These are phyloP conservation scores for Cordyceps tenuipes DNA, from an alignment of 2,329 filamentous ascomycete species.

Conservation along the genomic window DNA sequence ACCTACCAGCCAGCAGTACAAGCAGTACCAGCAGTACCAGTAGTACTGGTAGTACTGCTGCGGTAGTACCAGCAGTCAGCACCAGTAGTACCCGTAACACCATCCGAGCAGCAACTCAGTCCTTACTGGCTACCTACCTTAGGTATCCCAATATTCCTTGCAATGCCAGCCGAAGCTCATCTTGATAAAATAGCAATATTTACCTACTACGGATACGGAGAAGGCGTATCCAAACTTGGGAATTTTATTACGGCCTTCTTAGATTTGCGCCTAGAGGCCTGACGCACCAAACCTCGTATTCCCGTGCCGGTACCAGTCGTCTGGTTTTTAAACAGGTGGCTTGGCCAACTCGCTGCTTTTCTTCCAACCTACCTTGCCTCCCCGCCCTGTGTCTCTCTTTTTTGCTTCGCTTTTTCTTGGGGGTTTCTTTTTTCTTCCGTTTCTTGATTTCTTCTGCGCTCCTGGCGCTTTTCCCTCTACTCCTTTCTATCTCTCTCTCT, in stretches of 20 bases:
- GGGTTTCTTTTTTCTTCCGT: not conserved
- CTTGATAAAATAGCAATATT: too few relatives aligned
- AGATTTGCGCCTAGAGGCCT: not conserved
- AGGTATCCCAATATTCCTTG: too few relatives aligned
- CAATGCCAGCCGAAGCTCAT: too few relatives aligned
- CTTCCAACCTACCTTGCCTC: not conserved
- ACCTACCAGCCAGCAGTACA: too few relatives aligned
- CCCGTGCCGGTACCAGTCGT: not conserved
- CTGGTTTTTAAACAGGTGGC: conserved; percentile 1
- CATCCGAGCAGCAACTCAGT: too few relatives aligned
- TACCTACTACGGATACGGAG: too few relatives aligned
- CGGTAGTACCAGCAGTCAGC: too few relatives aligned
- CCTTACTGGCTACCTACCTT: too few relatives aligned
- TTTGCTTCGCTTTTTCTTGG: not conserved
- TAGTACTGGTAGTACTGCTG: too few relatives aligned
- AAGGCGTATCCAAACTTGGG: not conserved
- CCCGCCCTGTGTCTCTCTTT: conserved; percentile 10
- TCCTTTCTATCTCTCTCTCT: not conserved
- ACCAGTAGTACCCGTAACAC: too few relatives aligned
- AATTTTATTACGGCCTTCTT: not conserved
- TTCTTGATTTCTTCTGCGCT: not conserved
- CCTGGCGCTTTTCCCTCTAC: not conserved
- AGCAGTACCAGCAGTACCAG: too few relatives aligned
- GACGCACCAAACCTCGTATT: conserved; percentile 5
- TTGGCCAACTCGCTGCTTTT: not conserved